Evolutionary conservation across 2,329 filamentous ascomycete genomes (phyloP), one percentile per base, ranked within the genome.

Genomic region (Exophiala alcalophila): DNA sequence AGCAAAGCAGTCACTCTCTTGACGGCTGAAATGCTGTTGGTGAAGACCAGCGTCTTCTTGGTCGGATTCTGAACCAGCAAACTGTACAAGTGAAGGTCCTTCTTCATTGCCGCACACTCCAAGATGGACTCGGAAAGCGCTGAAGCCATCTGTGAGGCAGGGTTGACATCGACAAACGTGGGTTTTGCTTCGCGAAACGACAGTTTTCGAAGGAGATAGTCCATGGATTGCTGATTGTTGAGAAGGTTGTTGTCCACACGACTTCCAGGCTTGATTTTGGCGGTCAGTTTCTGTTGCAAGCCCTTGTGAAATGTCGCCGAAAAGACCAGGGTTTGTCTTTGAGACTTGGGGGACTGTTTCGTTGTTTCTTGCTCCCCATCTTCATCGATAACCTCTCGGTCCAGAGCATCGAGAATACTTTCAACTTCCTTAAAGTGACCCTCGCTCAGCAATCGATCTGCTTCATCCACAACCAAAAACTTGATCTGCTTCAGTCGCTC

Each of bases 391-490:
- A 68, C 63, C 5, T 73, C 71, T 19, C 81, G 75, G 58, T 96
- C 88, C 7, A 98, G 68, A 0, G 87, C 80, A 43, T 81, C 81
- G 11, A 98, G 67, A 15, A 98, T 94, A 43, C 95, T 84, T 54
- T 90, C 84, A 4, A 90, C 81, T 63, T 98, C 92, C 64, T 96
- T 91, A 68, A 95, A 98, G 60, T 96, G 86, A 0, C 92, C 92
- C 54, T 94, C 86, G 38, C 88, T 92, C 49, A 98, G 75, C 12
- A 98, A 72, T 38, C 92, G 78, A 68, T 98, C 92, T 0, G 92
- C 92, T 65, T 98, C 92, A 57, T 98, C 92, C 1, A 98, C 76
- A 0, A 97, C 88, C 2, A 98, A 69, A 61, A 91, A 97, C 35
- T 77, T 74, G 33, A 95, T 83, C 35, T 77, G 67, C 59, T 82